Conservation (phyloP, 495 filamentous ascomycete genomes). For the Penicillium taxi region DNA sequence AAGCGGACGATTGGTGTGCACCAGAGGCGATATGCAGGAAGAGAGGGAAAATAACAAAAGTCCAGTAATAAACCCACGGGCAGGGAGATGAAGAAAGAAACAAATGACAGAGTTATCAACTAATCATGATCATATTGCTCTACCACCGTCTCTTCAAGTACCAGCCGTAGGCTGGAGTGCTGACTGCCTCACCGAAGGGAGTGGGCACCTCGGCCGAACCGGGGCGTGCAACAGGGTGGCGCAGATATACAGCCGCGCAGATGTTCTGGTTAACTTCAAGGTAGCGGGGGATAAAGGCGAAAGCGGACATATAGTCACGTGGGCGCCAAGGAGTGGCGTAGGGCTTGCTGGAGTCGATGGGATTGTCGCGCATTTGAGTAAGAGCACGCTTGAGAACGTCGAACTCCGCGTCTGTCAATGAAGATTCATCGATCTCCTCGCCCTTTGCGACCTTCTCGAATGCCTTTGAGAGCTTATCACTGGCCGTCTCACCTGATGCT, state of each 20-base stretch:
- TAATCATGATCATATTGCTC: constrained; percentile 5
- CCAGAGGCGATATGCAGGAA: constrained; percentile 24
- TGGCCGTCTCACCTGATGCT: constrained; percentile 15
- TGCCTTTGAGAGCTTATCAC: constrained; percentile 34
- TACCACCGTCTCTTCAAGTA: constrained; percentile 77
- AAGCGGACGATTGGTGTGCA: constrained; percentile 13
- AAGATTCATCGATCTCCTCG: constrained; percentile 31
- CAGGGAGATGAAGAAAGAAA: constrained; percentile 15
- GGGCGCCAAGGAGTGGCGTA: constrained; percentile 89
- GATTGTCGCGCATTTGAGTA: constrained; percentile 57
- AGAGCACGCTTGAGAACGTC: constrained; percentile 43
- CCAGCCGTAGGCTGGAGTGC: constrained; percentile 83
- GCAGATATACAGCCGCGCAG: constrained; percentile 88
- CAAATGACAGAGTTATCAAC: constrained; percentile 5
- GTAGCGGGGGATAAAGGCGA: constrained; percentile 91
- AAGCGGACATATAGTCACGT: constrained; percentile 78
- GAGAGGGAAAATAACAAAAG: constrained; percentile 20
- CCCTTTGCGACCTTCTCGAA: constrained; percentile 35
- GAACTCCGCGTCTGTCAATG: constrained; percentile 35
- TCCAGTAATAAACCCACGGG: constrained; percentile 37
- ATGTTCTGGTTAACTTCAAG: constrained; percentile 96
- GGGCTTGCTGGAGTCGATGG: constrained; percentile 66
- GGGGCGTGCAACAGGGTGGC: constrained; percentile 87
- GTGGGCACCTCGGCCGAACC: constrained; percentile 86
- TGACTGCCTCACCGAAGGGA: constrained; percentile 57